Percentiles rank a stretch among this genome's conserved stretches.
These are phyloP conservation scores for Blastobotrys illinoisensis DNA, from an alignment of 1,139 yeast genomes.

Conservation along the genomic window DNA sequence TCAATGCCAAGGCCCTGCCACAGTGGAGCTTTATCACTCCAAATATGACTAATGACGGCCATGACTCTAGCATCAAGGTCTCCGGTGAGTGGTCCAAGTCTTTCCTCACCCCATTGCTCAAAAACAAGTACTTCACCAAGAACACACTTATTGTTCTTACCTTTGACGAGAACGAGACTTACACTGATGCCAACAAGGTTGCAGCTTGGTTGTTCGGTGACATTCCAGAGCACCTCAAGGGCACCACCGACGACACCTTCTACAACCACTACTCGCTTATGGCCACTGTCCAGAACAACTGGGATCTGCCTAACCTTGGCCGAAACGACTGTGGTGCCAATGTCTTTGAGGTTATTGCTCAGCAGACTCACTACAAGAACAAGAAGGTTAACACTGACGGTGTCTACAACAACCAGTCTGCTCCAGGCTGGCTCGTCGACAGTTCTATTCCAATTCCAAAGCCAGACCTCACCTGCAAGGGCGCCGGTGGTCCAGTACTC, in stretches of 20 bases:
- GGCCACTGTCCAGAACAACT: constrained; percentile 44
- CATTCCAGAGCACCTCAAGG: constrained; percentile 36
- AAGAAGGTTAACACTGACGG: constrained; percentile 35
- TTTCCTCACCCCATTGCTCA: constrained; percentile 40
- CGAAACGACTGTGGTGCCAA: constrained; percentile 46
- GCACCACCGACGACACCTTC: constrained; percentile 41
- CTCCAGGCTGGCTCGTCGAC: constrained; percentile 38
- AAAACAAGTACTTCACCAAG: constrained; percentile 41
- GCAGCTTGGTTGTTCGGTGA: constrained; percentile 42
- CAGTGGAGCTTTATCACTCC: constrained; percentile 49
- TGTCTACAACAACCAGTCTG: constrained; percentile 38
- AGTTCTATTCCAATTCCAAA: constrained; percentile 33
- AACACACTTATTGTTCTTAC: constrained; percentile 41
- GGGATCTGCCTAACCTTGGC: constrained; percentile 43
- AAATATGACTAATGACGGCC: constrained; percentile 47
- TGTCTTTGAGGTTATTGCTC: constrained; percentile 40
- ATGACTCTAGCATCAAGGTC: constrained; percentile 40
- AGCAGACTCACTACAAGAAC: constrained; percentile 34
- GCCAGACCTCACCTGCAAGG: constrained; percentile 37
- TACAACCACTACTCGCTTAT: constrained; percentile 47
- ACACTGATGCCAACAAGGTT: constrained; percentile 39
- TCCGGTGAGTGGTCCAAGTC: constrained; percentile 42
- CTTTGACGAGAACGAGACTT: constrained; percentile 44
- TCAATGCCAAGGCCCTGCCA: constrained; percentile 38
- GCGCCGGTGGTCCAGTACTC: constrained; percentile 36